Conservation (phyloP, 441 rosid species). For the Euphorbia schlechtendalii region DNA sequence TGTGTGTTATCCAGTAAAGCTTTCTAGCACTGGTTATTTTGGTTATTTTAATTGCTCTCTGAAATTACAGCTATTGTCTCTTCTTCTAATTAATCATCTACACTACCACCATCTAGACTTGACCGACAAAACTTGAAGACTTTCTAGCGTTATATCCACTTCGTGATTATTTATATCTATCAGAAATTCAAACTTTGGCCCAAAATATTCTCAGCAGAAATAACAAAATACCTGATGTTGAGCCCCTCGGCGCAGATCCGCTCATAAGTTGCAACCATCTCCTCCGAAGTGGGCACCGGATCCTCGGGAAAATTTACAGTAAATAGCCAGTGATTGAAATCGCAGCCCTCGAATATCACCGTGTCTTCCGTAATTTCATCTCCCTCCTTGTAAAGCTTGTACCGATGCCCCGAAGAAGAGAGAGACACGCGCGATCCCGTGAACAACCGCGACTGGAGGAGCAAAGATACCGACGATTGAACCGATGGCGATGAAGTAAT, state of each 20-base stretch:
- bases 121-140: no score
- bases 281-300: slow-evolving; percentile 40
- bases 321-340: slow-evolving; percentile 70
- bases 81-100: no score
- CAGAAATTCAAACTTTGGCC: not conserved
- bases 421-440: slow-evolving; percentile 24
- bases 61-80: no score
- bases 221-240: slow-evolving; percentile 40
- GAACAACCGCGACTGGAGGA: slow-evolving; percentile 21
- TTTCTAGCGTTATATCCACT: no score
- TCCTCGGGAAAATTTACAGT: slow-evolving; percentile 63
- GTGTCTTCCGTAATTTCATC: slow-evolving; percentile 62
- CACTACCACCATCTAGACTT: no score
- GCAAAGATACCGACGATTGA: not conserved
- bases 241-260: slow-evolving; percentile 60
- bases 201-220: no score
- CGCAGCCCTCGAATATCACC: slow-evolving; percentile 65
- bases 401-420: slow-evolving; percentile 20
- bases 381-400: slow-evolving; percentile 44
- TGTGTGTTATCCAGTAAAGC: no score
- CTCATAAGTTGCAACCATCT: slow-evolving; percentile 64
- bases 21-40: no score
- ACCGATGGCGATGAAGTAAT: not conserved
- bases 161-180: not conserved
- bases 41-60: no score